Conservation (phyloP, 75 land plant genomes). For the Cupressus sempervirens region DNA sequence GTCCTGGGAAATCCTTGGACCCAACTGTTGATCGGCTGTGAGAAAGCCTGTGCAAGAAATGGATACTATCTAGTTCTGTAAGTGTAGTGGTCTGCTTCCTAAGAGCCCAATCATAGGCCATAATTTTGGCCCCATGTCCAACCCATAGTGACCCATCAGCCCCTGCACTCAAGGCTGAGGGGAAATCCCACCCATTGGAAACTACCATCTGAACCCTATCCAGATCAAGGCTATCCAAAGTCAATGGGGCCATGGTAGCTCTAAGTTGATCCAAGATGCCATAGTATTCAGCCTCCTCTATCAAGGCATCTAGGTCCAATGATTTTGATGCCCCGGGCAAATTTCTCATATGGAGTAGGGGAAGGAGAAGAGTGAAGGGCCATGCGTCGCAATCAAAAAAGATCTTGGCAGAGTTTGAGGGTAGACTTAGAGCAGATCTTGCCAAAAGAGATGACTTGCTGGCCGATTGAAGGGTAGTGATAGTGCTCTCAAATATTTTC, state of each 20-base stretch:
- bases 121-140: slow-evolving; percentile 80
- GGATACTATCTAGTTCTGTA: slow-evolving; percentile 64
- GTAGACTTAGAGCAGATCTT: slow-evolving; percentile 18
- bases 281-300: slow-evolving; percentile 68
- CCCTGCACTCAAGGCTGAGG: slow-evolving; percentile 47
- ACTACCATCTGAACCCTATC: slow-evolving; percentile 43
- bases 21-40: slow-evolving; percentile 55
- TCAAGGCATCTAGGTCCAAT: slow-evolving; percentile 38
- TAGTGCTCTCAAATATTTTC: slow-evolving; percentile 67
- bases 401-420: slow-evolving; percentile 8
- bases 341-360: slow-evolving; percentile 49
- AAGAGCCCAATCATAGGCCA: slow-evolving; percentile 71
- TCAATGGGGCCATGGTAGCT: slow-evolving; percentile 27
- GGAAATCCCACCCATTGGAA: slow-evolving; percentile 61
- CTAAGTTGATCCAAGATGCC: slow-evolving; percentile 43
- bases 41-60: slow-evolving; percentile 40
- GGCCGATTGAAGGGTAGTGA: slow-evolving; percentile 54
- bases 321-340: slow-evolving; percentile 30
- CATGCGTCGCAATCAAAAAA: slow-evolving; percentile 86
- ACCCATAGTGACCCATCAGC: slow-evolving; percentile 70
- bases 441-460: slow-evolving; percentile 61
- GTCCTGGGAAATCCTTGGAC: slow-evolving; percentile 13
- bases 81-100: slow-evolving; percentile 48
- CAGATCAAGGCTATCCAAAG: slow-evolving; percentile 53
- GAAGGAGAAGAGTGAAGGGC: slow-evolving; percentile 58